Evolutionary conservation across 345 rosid genomes (phyloP).

Genomic region (Citrus unshiu): DNA sequence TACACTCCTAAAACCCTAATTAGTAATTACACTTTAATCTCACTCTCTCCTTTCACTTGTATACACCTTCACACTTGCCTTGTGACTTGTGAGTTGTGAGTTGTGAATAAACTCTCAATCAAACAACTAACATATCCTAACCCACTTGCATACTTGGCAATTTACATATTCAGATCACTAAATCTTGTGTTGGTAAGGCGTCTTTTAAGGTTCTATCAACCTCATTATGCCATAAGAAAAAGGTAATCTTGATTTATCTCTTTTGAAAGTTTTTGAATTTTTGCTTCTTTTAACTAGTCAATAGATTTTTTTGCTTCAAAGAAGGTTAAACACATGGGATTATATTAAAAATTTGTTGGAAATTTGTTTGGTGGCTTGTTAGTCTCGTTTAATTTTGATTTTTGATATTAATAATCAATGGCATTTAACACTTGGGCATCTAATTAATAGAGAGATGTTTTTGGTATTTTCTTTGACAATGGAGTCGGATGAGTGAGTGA

Average conservation of each 20-base stretch:
- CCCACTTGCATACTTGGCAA: background rate
- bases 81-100: conserved; percentile 25
- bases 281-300: too few relatives aligned
- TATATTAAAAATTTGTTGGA: background rate
- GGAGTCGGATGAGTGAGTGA: background rate
- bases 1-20: background rate
- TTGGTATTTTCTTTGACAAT: background rate
- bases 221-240: background rate
- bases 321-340: background rate
- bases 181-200: background rate
- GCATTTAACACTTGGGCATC: background rate
- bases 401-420: background rate
- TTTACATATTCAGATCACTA: background rate
- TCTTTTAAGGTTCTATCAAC: background rate
- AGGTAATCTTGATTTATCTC: background rate
- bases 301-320: too few relatives aligned
- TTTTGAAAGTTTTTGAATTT: background rate
- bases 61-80: conserved; percentile 22
- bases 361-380: background rate
- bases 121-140: background rate
- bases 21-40: background rate
- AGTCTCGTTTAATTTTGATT: background rate
- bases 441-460: background rate
- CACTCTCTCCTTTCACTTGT: background rate
- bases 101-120: conserved; percentile 10